Evolutionary conservation across 805 yeast genomes (phyloP).

Genomic region (Candida awuae): DNA sequence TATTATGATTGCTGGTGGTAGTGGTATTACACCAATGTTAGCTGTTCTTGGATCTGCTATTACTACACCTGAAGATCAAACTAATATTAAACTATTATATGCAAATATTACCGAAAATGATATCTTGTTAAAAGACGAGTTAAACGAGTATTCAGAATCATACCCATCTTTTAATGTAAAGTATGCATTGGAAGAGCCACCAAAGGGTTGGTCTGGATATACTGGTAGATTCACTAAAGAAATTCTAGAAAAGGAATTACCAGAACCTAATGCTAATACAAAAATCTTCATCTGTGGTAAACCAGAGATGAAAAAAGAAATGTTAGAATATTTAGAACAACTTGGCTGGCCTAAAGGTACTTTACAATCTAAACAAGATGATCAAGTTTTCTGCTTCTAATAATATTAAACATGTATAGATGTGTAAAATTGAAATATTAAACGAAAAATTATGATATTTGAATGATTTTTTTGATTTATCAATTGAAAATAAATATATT

Average conservation of each 20-base stretch:
- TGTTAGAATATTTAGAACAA: slow-evolving; percentile 43
- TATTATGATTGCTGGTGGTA: slow-evolving; percentile 74
- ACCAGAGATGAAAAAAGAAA: slow-evolving; percentile 51
- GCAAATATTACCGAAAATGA: slow-evolving; percentile 75
- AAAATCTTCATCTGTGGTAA: slow-evolving; percentile 72
- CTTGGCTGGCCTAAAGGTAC: slow-evolving; percentile 50
- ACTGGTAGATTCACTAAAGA: slow-evolving; percentile 56
- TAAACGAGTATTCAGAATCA: slow-evolving; percentile 57
- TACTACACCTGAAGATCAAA: slow-evolving; percentile 59
- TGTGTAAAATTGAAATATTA: background rate
- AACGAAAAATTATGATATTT: no score
- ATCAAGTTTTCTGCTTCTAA: slow-evolving; percentile 32
- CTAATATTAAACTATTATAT: slow-evolving; percentile 53
- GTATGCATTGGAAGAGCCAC: slow-evolving; percentile 49
- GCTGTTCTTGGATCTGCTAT: slow-evolving; percentile 68
- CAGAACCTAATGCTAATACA: slow-evolving; percentile 39
- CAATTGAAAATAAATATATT: no score
- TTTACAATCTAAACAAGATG: slow-evolving; percentile 26
- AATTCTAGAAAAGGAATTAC: slow-evolving; percentile 45
- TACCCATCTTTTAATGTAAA: slow-evolving; percentile 57
- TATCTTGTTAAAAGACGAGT: slow-evolving; percentile 60
- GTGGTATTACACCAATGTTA: slow-evolving; percentile 85
- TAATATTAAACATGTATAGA: background rate
- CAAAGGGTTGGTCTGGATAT: slow-evolving; percentile 42
- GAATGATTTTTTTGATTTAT: no score